Evolutionary conservation across 257 asterid species (phyloP).

Genomic region (Gynochthodes officinalis): DNA sequence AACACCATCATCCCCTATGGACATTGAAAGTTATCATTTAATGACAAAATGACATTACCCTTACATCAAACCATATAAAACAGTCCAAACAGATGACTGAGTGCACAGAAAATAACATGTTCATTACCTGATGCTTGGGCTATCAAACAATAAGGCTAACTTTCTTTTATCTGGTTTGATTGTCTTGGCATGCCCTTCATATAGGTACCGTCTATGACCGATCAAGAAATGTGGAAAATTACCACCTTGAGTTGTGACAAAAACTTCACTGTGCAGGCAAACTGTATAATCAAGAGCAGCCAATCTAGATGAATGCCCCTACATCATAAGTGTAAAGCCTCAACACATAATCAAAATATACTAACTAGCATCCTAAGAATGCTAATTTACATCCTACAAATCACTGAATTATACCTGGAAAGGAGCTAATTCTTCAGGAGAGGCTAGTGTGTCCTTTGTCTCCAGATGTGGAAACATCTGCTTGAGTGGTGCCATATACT

Average conservation of each 20-base stretch:
- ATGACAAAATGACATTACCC: background rate
- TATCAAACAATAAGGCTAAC: constrained; percentile 77
- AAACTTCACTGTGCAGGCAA: constrained; percentile 94
- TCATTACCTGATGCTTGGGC: constrained; percentile 67
- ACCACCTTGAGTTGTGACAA: constrained; percentile 95
- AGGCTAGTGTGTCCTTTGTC: constrained; percentile 77
- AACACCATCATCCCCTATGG: background rate
- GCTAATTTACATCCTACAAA: background rate
- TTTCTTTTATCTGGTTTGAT: constrained; percentile 93
- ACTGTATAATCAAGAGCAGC: constrained; percentile 98
- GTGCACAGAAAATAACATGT: background rate
- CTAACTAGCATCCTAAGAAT: background rate
- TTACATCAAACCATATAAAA: background rate
- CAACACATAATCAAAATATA: background rate
- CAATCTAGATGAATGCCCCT: constrained; percentile 96
- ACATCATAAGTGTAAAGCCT: constrained; percentile 17
- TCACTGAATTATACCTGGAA: constrained; percentile 46
- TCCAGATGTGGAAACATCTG: constrained; percentile 86
- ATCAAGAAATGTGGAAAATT: constrained; percentile 98
- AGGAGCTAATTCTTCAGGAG: constrained; percentile 75
- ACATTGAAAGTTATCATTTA: background rate
- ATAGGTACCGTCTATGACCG: constrained; percentile 88
- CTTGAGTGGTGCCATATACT: constrained; percentile 91
- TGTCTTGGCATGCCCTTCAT: constrained; percentile 85
- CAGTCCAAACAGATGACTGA: background rate